A percentile compares a stretch with the other conserved stretches of the same genome.
Evolutionary conservation across 805 yeast species (phyloP).

Genomic region (Tetrapisispora iriomotensis): DNA sequence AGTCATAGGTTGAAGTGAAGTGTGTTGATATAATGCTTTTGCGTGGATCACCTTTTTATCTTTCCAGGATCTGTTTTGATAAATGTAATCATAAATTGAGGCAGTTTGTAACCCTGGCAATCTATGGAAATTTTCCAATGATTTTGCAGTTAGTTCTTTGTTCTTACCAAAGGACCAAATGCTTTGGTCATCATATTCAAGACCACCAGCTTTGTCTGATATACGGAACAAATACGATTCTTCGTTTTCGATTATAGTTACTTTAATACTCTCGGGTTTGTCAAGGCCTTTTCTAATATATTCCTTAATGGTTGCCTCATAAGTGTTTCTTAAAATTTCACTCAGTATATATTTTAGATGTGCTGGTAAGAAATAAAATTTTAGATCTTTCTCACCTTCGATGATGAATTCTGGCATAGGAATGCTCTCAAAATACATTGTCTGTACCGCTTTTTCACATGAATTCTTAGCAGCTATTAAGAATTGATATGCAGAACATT

Average conservation of each 20-base stretch:
- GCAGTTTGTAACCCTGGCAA: constrained; percentile 50
- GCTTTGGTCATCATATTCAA: constrained; percentile 42
- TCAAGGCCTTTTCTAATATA: constrained; percentile 30
- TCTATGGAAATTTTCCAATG: constrained; percentile 57
- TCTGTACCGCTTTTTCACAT: constrained; percentile 43
- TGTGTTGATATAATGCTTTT: constrained; percentile 20
- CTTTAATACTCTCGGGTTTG: constrained; percentile 63
- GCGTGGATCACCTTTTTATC: constrained; percentile 9
- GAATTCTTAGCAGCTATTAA: constrained; percentile 44
- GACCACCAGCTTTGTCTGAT: constrained; percentile 88
- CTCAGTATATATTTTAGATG: constrained; percentile 83
- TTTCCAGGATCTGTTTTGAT: constrained; percentile 5
- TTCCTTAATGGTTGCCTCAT: constrained; percentile 64
- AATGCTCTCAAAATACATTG: constrained; percentile 41
- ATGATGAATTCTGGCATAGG: constrained; percentile 64
- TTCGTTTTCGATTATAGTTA: constrained; percentile 58
- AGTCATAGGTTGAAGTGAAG: constrained; percentile 31
- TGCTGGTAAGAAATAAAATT: constrained; percentile 74
- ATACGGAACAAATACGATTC: constrained; percentile 66
- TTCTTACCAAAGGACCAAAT: constrained; percentile 85
- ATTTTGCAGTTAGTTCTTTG: constrained; percentile 46
- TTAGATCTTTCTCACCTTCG: constrained; percentile 59
- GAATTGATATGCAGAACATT: constrained; percentile 64
- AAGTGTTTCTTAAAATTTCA: constrained; percentile 76
- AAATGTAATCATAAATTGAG: constrained; percentile 25